Evolutionary conservation across 306 rosid genomes (phyloP).

Genomic region (Notholithocarpus densiflorus): DNA sequence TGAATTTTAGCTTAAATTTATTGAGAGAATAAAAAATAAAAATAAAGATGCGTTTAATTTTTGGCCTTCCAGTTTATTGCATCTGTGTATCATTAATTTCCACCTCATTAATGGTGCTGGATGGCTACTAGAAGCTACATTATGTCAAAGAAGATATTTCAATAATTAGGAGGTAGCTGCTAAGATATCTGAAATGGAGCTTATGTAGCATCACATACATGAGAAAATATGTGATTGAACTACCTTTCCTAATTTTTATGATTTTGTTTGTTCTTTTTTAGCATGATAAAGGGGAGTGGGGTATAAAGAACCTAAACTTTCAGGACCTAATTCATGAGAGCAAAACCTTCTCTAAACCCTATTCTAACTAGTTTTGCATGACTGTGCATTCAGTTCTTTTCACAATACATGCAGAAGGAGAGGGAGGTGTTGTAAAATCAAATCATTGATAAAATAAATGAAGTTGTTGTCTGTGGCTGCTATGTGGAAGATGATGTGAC

Average conservation of each 20-base stretch:
- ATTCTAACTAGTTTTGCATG: too few relatives aligned
- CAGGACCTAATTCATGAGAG: too few relatives aligned
- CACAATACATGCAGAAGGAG: too few relatives aligned
- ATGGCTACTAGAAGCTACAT: not conserved
- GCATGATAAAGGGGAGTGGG: not conserved
- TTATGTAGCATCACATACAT: not conserved
- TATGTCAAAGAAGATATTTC: not conserved
- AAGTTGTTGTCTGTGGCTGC: not conserved
- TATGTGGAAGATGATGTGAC: not conserved
- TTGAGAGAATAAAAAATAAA: not conserved
- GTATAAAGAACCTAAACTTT: not conserved
- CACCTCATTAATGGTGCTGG: not conserved
- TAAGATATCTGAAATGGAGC: not conserved
- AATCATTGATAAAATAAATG: not conserved
- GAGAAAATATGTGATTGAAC: not conserved
- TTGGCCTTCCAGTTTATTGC: not conserved
- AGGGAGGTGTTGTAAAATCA: too few relatives aligned
- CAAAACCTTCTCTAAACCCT: too few relatives aligned
- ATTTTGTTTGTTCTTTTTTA: not conserved
- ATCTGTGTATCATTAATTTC: not conserved
- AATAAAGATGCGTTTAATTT: not conserved
- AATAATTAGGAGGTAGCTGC: not conserved
- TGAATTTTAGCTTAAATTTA: not conserved
- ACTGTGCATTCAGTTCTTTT: too few relatives aligned
- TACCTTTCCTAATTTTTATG: constrained; percentile 4